These are phyloP conservation scores for Hymenoscyphus albidus DNA, from an alignment of 2,329 filamentous ascomycete genomes.

Conservation along the genomic window DNA sequence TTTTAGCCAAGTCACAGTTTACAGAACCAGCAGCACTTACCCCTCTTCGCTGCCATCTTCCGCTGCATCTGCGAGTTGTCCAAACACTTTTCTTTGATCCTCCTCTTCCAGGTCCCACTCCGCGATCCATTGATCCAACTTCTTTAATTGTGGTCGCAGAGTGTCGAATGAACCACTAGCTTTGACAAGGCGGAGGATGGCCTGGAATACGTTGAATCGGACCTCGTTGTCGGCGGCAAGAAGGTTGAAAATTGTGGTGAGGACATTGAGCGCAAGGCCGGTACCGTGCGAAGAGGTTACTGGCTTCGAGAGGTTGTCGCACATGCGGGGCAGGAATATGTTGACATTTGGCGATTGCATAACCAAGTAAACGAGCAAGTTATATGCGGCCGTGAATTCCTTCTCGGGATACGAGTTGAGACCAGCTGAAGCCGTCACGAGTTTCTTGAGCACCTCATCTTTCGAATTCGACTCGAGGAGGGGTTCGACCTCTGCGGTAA, in stretches of 20 bases:
- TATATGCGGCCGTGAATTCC: constrained; percentile 94
- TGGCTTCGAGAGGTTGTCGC: constrained; percentile 83
- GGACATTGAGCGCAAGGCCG: constrained; percentile 80
- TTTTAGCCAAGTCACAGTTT: not conserved
- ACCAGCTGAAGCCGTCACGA: constrained; percentile 72
- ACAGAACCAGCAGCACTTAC: constrained; percentile 44
- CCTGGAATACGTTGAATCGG: constrained; percentile 85
- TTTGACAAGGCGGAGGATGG: constrained; percentile 81
- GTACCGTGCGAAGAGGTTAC: constrained; percentile 84
- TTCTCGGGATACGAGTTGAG: constrained; percentile 89
- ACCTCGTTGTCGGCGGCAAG: constrained; percentile 71
- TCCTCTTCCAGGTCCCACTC: constrained; percentile 81
- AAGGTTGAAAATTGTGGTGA: constrained; percentile 96
- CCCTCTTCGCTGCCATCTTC: constrained; percentile 72
- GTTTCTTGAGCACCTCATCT: constrained; percentile 83
- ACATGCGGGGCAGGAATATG: constrained; percentile 82
- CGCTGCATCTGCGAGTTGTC: constrained; percentile 77
- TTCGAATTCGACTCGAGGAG: constrained; percentile 69
- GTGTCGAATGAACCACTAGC: constrained; percentile 73
- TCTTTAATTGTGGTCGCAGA: constrained; percentile 76
- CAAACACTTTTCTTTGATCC: constrained; percentile 78
- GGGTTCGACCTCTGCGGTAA: constrained; percentile 64
- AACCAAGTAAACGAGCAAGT: constrained; percentile 91
- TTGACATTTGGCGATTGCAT: constrained; percentile 80
- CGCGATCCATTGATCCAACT: constrained; percentile 76